Conservation (phyloP, 805 yeast species). For the Ogataea trehalophila region DNA sequence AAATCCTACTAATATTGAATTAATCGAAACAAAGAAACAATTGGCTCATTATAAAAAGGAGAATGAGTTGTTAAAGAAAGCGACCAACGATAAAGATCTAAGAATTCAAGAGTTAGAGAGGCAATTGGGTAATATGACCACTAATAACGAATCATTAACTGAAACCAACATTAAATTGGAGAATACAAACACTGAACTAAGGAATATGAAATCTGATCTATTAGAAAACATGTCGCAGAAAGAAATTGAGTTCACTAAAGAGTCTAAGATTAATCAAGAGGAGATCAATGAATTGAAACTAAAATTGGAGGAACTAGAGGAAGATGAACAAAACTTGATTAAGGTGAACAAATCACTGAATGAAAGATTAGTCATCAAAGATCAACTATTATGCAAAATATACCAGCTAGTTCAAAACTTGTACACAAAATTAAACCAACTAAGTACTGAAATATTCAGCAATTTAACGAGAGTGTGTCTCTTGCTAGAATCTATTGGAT, state of each 20-base stretch:
- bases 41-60: constrained; percentile 15
- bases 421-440: constrained; percentile 35
- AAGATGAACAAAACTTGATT: constrained; percentile 37
- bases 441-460: constrained; percentile 34
- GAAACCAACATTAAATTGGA: constrained; percentile 11
- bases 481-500: constrained; percentile 71
- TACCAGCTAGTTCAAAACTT: constrained; percentile 19
- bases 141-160: constrained; percentile 6
- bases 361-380: constrained; percentile 21
- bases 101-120: constrained; percentile 10
- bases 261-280: constrained; percentile 43
- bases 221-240: constrained; percentile 63
- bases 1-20: constrained; percentile 10
- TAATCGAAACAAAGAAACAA: constrained; percentile 11
- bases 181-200: constrained; percentile 21
- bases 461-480: constrained; percentile 47
- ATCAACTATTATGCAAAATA: constrained; percentile 18
- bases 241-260: constrained; percentile 53
- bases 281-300: constrained; percentile 45
- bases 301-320: constrained; percentile 47
- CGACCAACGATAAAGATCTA: constrained; percentile 12
- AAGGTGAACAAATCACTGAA: constrained; percentile 37
- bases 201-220: constrained; percentile 53
- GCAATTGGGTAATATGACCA: constrained; percentile 3
- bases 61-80: constrained; percentile 10